phyloP scores from a whole-genome alignment of 2,329 filamentous ascomycete genomes.

The Ophiostoma ulmi region DNA sequence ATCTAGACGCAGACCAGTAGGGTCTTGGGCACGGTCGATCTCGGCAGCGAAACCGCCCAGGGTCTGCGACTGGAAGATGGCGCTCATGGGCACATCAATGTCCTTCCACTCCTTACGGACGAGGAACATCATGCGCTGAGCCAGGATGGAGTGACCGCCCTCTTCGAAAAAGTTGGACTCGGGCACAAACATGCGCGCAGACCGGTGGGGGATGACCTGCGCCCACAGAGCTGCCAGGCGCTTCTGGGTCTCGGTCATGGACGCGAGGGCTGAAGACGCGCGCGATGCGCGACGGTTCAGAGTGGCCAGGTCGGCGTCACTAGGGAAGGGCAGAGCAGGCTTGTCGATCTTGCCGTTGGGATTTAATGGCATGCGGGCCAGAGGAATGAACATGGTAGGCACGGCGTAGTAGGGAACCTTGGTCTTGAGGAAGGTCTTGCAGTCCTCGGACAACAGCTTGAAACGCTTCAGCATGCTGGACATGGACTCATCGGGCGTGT shows the following conservation, averaged over 20 bases:
- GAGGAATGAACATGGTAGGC: constrained; percentile 66
- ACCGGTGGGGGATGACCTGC: constrained; percentile 58
- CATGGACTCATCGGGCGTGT: constrained; percentile 33
- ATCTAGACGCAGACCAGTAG: constrained; percentile 26
- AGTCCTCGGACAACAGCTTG: constrained; percentile 24
- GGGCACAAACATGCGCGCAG: constrained; percentile 52
- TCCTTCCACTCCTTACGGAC: constrained; percentile 42
- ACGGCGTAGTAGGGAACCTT: constrained; percentile 71
- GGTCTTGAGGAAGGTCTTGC: constrained; percentile 53
- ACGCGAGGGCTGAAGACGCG: constrained; percentile 26
- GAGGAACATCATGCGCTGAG: constrained; percentile 72
- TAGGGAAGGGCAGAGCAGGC: constrained; percentile 73
- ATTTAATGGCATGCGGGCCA: constrained; percentile 52
- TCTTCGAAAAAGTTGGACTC: constrained; percentile 68
- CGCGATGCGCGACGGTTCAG: constrained; percentile 27
- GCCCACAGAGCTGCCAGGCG: constrained; percentile 69
- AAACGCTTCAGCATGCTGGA: constrained; percentile 24
- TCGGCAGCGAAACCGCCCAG: constrained; percentile 46
- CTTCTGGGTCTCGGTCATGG: constrained; percentile 53
- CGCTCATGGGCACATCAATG: constrained; percentile 59
- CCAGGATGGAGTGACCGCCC: constrained; percentile 75
- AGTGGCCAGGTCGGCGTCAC: constrained; percentile 49
- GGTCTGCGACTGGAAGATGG: constrained; percentile 61
- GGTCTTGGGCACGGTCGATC: constrained; percentile 35
- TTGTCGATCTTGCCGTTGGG: constrained; percentile 83